phyloP scores from a whole-genome alignment of 2,329 filamentous ascomycete genomes.

The Lanzia echinophila region DNA sequence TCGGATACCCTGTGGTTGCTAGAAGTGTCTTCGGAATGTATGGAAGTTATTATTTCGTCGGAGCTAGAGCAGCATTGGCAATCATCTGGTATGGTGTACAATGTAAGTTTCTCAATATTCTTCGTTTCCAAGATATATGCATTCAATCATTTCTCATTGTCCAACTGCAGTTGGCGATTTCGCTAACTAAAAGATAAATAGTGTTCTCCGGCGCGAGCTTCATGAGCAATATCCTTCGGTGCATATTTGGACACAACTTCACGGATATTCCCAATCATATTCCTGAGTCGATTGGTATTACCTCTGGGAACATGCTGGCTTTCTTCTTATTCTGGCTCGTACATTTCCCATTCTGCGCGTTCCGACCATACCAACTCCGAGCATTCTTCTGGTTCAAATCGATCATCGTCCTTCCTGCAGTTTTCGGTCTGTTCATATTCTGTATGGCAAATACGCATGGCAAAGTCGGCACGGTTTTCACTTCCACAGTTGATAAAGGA shows the following conservation, averaged over 20 bases:
- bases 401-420: slow-evolving; percentile 31
- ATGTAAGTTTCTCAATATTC: slow-evolving; percentile 42
- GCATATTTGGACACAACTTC: slow-evolving; percentile 33
- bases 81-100: slow-evolving; percentile 59
- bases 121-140: neutral
- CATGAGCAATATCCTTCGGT: slow-evolving; percentile 37
- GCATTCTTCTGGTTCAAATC: slow-evolving; percentile 35
- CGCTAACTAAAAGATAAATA: slow-evolving; percentile 13
- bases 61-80: slow-evolving; percentile 38
- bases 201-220: slow-evolving; percentile 43
- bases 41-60: slow-evolving; percentile 35
- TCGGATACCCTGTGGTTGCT: slow-evolving; percentile 35
- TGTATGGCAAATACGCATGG: slow-evolving; percentile 35
- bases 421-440: slow-evolving; percentile 35
- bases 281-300: slow-evolving; percentile 34
- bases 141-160: no score
- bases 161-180: neutral
- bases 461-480: slow-evolving; percentile 24
- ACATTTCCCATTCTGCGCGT: slow-evolving; percentile 41
- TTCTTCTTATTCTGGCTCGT: slow-evolving; percentile 51
- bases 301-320: slow-evolving; percentile 35
- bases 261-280: slow-evolving; percentile 34
- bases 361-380: slow-evolving; percentile 39
- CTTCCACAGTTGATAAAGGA: slow-evolving; percentile 11
- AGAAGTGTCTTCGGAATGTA: slow-evolving; percentile 39